A percentile compares a stretch with the other conserved stretches of the same genome.
These are phyloP conservation scores for Leishmania gerbilli DNA, from an alignment of 208 protist species.

Conservation along the genomic window DNA sequence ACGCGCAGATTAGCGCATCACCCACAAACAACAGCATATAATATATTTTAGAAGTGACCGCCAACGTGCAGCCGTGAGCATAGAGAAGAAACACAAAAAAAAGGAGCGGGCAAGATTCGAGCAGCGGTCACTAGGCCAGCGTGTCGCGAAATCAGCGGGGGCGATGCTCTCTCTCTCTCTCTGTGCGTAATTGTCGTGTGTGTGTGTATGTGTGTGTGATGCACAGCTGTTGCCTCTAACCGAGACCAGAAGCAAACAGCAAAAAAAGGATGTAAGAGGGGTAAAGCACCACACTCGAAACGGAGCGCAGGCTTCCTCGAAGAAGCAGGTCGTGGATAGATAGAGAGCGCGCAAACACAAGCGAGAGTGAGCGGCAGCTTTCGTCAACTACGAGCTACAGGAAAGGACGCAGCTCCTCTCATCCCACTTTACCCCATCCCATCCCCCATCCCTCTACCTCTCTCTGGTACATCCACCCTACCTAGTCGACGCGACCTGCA, in stretches of 20 bases:
- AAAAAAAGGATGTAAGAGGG: not conserved
- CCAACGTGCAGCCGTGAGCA: not conserved
- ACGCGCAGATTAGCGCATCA: not conserved
- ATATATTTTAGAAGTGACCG: not conserved
- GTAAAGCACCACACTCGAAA: not conserved
- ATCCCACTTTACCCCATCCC: not conserved
- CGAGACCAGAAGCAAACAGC: not conserved
- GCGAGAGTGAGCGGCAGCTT: not conserved
- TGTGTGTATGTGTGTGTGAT: not conserved
- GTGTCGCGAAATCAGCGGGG: not conserved
- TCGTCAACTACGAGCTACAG: not conserved
- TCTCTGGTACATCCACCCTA: conserved; percentile 44
- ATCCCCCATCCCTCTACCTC: conserved; percentile 43
- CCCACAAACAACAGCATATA: not conserved
- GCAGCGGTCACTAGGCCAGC: not conserved
- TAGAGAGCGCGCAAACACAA: not conserved
- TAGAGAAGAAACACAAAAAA: not conserved
- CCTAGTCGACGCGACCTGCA: not conserved
- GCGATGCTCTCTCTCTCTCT: not conserved
- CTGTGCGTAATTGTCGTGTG: not conserved
- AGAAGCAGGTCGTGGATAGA: not conserved
- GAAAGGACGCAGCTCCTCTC: not conserved
- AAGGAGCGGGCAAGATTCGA: not conserved
- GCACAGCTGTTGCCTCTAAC: not conserved
- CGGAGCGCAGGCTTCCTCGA: not conserved